Evolutionary conservation across 1,139 yeast genomes (phyloP).

Genomic region (Spathaspora jeffriesii): DNA sequence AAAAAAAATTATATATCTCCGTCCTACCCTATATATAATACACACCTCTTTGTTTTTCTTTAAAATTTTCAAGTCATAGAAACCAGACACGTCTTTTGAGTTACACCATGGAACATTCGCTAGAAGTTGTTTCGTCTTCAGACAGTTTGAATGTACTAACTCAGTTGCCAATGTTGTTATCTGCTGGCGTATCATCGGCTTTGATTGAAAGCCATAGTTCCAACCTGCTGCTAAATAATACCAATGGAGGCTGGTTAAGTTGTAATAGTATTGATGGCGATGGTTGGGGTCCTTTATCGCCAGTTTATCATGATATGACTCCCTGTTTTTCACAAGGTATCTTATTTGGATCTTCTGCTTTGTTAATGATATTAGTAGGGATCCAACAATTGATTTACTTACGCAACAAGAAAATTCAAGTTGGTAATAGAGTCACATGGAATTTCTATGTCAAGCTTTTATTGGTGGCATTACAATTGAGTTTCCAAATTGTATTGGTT

Average conservation of each 20-base stretch:
- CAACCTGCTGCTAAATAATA: neutral
- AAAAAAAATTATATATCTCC: neutral
- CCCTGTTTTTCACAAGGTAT: slow-evolving; percentile 84
- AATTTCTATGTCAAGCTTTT: slow-evolving; percentile 43
- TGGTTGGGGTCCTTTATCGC: slow-evolving; percentile 78
- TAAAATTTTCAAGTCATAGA: neutral
- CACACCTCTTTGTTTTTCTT: neutral
- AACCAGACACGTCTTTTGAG: neutral
- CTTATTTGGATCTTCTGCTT: slow-evolving; percentile 50
- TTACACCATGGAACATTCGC: neutral
- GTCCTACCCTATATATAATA: neutral
- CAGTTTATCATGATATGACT: slow-evolving; percentile 64
- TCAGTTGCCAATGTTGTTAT: neutral
- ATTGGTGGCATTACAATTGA: slow-evolving; percentile 42
- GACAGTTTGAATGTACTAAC: neutral
- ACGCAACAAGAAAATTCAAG: slow-evolving; percentile 29
- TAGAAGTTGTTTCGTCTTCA: neutral
- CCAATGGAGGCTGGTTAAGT: slow-evolving; percentile 12
- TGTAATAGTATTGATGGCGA: slow-evolving; percentile 30
- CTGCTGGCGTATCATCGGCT: neutral
- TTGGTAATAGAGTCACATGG: slow-evolving; percentile 38
- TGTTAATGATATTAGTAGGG: slow-evolving; percentile 59
- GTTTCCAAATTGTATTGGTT: slow-evolving; percentile 27
- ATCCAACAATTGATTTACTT: slow-evolving; percentile 37
- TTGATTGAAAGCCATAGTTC: neutral